These are phyloP conservation scores for Trichoderma semiorbis DNA, from an alignment of 2,329 filamentous ascomycete species.

Conservation along the genomic window DNA sequence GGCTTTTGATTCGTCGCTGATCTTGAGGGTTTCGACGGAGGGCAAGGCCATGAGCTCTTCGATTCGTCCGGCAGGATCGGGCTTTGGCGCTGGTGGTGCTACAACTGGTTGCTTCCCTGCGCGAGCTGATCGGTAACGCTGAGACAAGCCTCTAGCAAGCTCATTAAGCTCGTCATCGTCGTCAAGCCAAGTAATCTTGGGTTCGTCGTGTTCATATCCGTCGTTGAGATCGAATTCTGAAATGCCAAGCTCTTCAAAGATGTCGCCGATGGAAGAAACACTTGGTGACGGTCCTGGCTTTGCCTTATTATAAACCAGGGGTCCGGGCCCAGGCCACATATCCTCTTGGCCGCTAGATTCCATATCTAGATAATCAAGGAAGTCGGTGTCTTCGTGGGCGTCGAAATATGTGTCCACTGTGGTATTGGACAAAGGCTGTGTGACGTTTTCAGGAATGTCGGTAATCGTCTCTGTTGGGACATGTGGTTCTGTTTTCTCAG, in stretches of 20 bases:
- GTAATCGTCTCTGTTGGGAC: not conserved
- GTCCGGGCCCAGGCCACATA: not conserved
- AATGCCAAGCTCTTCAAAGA: not conserved
- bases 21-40: conserved; percentile 25
- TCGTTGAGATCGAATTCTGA: not conserved
- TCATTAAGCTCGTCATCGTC: not conserved
- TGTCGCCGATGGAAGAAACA: not conserved
- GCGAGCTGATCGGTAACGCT: not conserved
- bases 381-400: not conserved
- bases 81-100: not conserved
- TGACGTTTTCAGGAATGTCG: not conserved
- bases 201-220: not conserved
- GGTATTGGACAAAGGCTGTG: not conserved
- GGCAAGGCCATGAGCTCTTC: conserved; percentile 28
- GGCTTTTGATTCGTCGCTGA: conserved; percentile 29
- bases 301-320: conserved; percentile 17
- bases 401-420: not conserved
- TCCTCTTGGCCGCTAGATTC: not conserved
- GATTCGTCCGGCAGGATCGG: conserved; percentile 24
- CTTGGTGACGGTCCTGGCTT: not conserved
- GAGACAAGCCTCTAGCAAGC: not conserved
- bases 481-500: not conserved
- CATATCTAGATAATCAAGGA: not conserved
- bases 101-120: not conserved
- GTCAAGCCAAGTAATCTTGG: not conserved